phyloP scores from a whole-genome alignment of 495 filamentous ascomycete species.

The Penicillium ucsense region DNA sequence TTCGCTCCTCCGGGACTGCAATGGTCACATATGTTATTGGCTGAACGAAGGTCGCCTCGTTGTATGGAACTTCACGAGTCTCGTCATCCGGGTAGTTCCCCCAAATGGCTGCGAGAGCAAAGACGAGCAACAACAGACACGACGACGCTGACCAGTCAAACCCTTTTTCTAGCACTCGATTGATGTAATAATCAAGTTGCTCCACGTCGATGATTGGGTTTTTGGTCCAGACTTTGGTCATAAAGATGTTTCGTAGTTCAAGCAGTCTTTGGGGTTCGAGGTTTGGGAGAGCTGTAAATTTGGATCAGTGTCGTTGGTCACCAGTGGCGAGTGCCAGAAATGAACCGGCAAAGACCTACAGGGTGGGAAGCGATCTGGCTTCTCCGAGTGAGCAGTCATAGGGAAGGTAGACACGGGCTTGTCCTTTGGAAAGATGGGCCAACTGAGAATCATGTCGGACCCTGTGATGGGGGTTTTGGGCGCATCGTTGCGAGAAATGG shows the following conservation, averaged over 20 bases:
- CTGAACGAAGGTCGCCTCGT: slow-evolving; percentile 8
- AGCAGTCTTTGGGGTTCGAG: slow-evolving; percentile 16
- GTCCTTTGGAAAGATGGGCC: slow-evolving; percentile 21
- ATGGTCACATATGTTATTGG: slow-evolving; percentile 15
- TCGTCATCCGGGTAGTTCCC: slow-evolving; percentile 25
- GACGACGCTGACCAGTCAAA: slow-evolving; percentile 24
- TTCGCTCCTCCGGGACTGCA: slow-evolving; percentile 14
- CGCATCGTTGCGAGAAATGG: slow-evolving; percentile 22
- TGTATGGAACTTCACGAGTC: slow-evolving; percentile 11
- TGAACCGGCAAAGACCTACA: slow-evolving; percentile 5
- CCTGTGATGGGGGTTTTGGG: slow-evolving; percentile 22
- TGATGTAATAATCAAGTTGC: slow-evolving; percentile 17
- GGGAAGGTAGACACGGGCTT: slow-evolving; percentile 21
- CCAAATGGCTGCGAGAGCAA: slow-evolving; percentile 28
- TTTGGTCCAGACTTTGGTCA: slow-evolving; percentile 21
- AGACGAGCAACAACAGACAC: slow-evolving; percentile 25
- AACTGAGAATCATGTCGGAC: slow-evolving; percentile 23
- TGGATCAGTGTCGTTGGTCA: no score
- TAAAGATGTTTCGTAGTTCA: slow-evolving; percentile 18
- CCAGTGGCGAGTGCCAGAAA: no score
- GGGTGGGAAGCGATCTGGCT: slow-evolving; percentile 15
- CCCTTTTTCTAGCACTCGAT: slow-evolving; percentile 17
- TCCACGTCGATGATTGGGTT: slow-evolving; percentile 20
- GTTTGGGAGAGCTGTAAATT: slow-evolving; percentile 9
- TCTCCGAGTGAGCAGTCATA: slow-evolving; percentile 17